These are phyloP conservation scores for Gremmenia infestans DNA, from an alignment of 2,329 filamentous ascomycete species.

Conservation along the genomic window DNA sequence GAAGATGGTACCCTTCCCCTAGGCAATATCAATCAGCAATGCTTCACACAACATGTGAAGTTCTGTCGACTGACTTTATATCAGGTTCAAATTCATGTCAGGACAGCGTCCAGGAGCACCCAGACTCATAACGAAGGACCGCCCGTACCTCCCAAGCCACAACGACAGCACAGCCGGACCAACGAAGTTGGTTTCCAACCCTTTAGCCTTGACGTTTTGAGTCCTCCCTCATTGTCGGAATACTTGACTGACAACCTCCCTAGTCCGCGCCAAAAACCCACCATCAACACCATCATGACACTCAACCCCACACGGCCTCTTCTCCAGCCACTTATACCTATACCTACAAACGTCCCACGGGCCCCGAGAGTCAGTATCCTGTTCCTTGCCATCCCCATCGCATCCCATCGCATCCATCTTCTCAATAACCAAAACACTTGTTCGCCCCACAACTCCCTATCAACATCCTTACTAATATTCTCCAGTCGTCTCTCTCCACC, in stretches of 20 bases:
- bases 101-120: not conserved
- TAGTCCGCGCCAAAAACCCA: no score
- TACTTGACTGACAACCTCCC: no score
- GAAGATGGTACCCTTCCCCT: not conserved
- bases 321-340: not conserved
- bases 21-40: not conserved
- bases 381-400: not conserved
- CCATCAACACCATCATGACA: no score
- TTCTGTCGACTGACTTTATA: no score
- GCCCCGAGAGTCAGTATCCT: not conserved
- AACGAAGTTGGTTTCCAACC: not conserved
- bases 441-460: not conserved
- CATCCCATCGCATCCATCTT: not conserved
- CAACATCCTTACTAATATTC: not conserved
- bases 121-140: not conserved
- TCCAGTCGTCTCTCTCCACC: slow-evolving; percentile 7
- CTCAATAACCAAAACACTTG: not conserved
- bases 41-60: not conserved
- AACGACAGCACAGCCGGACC: not conserved
- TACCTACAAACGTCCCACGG: not conserved
- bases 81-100: not conserved
- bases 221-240: no score
- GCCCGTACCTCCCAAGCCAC: not conserved
- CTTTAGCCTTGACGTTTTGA: not conserved
- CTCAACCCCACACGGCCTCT: not conserved